phyloP scores from a whole-genome alignment of 441 rosid genomes.

The Hura crepitans region DNA sequence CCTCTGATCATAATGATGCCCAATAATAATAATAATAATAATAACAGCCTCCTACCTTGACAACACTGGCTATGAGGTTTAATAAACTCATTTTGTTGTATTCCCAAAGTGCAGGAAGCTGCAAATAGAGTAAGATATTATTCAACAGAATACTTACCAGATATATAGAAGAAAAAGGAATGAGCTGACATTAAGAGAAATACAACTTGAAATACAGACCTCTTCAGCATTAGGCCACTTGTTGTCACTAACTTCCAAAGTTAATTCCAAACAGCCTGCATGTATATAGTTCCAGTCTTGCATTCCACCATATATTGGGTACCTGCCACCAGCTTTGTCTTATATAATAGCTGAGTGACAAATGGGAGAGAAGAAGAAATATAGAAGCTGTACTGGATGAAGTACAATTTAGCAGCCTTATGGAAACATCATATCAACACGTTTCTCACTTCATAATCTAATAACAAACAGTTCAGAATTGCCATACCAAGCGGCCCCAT shows the following conservation, averaged over 20 bases:
- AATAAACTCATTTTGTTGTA: slow-evolving; percentile 88
- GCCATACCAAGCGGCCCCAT: slow-evolving; percentile 86
- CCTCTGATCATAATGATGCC: not conserved
- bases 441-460: not conserved
- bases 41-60: slow-evolving; percentile 51
- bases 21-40: not conserved
- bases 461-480: not conserved
- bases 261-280: slow-evolving; percentile 92
- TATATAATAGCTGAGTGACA: slow-evolving; percentile 5
- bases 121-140: slow-evolving; percentile 24
- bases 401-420: not conserved
- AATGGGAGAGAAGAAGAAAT: slow-evolving; percentile 9
- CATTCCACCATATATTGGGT: slow-evolving; percentile 98
- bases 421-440: not conserved
- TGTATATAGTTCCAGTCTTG: slow-evolving; percentile 97
- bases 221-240: slow-evolving; percentile 89
- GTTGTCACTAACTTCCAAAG: slow-evolving; percentile 84
- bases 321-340: slow-evolving; percentile 49
- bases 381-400: not conserved
- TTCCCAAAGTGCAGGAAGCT: slow-evolving; percentile 88
- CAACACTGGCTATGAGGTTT: slow-evolving; percentile 76
- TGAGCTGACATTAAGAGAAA: slow-evolving; percentile 1
- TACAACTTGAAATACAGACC: slow-evolving; percentile 40
- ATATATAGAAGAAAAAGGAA: not conserved
- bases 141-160: slow-evolving; percentile 8